Percentiles rank a stretch among this genome's conserved stretches.
phyloP scores from a whole-genome alignment of 176 grass and related monocot genomes.

The Lolium multiflorum region DNA sequence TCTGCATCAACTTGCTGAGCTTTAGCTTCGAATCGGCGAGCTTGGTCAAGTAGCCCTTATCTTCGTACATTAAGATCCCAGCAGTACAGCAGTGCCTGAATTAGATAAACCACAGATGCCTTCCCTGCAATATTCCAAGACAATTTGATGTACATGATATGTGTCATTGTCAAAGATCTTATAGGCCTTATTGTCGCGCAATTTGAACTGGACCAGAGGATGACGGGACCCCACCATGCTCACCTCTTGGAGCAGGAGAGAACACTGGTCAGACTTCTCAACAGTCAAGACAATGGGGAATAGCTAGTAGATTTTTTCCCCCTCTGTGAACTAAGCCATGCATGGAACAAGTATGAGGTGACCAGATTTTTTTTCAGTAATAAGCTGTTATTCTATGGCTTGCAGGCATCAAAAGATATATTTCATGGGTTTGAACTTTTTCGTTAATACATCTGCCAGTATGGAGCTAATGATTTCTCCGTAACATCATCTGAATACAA shows the following conservation, averaged over 20 bases:
- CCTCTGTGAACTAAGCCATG: neutral
- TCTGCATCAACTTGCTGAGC: conserved; percentile 26
- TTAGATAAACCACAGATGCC: conserved; percentile 47
- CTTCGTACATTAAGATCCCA: conserved; percentile 49
- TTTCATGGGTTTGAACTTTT: neutral
- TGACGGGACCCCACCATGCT: conserved; percentile 29
- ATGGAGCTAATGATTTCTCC: neutral
- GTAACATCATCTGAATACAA: neutral
- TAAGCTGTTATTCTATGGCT: neutral
- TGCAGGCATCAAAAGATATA: neutral
- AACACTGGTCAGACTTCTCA: neutral
- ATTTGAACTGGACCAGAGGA: conserved; percentile 31
- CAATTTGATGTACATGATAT: conserved; percentile 46
- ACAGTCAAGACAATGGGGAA: neutral
- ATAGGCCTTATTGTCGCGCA: conserved; percentile 34
- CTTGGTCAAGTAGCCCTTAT: conserved; percentile 40
- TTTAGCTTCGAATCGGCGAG: conserved; percentile 41
- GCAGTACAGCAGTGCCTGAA: conserved; percentile 29
- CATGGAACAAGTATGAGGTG: conserved; percentile 3
- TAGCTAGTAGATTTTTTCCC: conserved; percentile 11
- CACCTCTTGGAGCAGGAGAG: conserved; percentile 26
- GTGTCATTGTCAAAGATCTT: conserved; percentile 57
- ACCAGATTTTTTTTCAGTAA: neutral
- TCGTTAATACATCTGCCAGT: neutral
- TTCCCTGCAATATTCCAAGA: conserved; percentile 52